Percentiles rank a stretch among this genome's conserved stretches.
phyloP scores from a whole-genome alignment of 169 alveolate species.

The Plasmodium falciparum region DNA sequence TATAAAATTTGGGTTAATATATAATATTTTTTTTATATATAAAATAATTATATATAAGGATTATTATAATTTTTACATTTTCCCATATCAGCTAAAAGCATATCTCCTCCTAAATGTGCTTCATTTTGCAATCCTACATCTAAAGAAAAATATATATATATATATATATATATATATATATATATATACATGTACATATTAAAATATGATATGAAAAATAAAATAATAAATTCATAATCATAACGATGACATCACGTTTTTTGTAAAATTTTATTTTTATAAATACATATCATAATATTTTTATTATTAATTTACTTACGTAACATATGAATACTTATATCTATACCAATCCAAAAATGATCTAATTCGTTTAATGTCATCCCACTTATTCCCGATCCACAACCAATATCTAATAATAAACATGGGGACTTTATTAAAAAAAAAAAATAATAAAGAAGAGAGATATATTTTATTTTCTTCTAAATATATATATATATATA shows the following conservation, averaged over 20 bases:
- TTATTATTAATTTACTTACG: slow-evolving; percentile 79
- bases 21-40: not conserved
- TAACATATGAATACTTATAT: slow-evolving; percentile 95
- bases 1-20: not conserved
- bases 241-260: too few species aligned
- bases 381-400: slow-evolving; percentile 98
- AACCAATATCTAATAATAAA: slow-evolving; percentile 96
- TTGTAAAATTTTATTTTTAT: slow-evolving; percentile 25
- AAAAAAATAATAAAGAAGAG: slow-evolving; percentile 54
- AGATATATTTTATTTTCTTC: not conserved
- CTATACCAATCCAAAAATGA: slow-evolving; percentile 97
- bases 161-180: not conserved
- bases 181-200: slow-evolving; percentile 3
- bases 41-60: not conserved
- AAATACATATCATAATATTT: too few species aligned
- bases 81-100: slow-evolving; percentile 95
- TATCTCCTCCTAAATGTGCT: slow-evolving; percentile 91
- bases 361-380: slow-evolving; percentile 91
- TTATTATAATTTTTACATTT: slow-evolving; percentile 75
- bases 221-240: too few species aligned
- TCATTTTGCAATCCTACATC: slow-evolving; percentile 78
- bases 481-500: slow-evolving; percentile 2
- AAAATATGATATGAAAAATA: not conserved
- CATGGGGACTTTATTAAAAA: slow-evolving; percentile 86
- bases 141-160: not conserved